phyloP scores from a whole-genome alignment of 225 moss, liverwort and hornwort genomes.

The Anthoceros angustus region DNA sequence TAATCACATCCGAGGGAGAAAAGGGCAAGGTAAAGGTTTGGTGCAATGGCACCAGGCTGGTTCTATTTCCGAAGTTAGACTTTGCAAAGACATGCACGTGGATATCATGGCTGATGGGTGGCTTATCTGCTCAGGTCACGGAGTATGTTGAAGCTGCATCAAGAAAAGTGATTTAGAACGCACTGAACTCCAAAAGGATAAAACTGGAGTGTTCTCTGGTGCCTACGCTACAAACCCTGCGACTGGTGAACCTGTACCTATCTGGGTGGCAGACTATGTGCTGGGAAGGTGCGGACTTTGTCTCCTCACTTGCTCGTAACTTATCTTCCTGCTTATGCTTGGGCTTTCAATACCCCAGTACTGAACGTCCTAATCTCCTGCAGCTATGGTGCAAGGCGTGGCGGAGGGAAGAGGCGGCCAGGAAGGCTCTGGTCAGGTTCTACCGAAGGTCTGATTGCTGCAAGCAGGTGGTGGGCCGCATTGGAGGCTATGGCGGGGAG shows the following conservation, averaged over 20 bases:
- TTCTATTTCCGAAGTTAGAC: not conserved
- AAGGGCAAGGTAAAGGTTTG: conserved; percentile 37
- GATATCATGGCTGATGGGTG: not conserved
- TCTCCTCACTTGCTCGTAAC: not conserved
- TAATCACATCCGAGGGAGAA: conserved; percentile 37
- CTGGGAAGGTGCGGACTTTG: conserved; percentile 52
- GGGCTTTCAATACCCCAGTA: not conserved
- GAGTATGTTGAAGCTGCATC: conserved; percentile 68
- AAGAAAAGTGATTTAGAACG: conserved; percentile 84
- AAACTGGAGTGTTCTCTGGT: conserved; percentile 79
- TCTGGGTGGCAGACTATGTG: conserved; percentile 98
- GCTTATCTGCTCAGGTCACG: conserved; percentile 28
- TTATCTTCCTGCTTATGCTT: not conserved
- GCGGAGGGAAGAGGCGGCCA: not conserved
- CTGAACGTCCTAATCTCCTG: not conserved
- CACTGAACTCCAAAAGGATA: conserved; percentile 85
- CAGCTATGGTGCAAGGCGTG: conserved; percentile 49
- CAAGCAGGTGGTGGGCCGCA: not conserved
- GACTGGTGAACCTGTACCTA: conserved; percentile 62
- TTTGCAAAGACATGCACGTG: not conserved
- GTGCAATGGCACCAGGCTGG: not conserved
- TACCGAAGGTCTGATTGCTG: not conserved
- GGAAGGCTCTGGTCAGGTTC: not conserved
- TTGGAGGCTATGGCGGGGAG: not conserved
- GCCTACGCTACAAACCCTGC: conserved; percentile 63